These are phyloP conservation scores for Venturia asperata DNA, from an alignment of 2,329 filamentous ascomycete genomes.

Conservation along the genomic window DNA sequence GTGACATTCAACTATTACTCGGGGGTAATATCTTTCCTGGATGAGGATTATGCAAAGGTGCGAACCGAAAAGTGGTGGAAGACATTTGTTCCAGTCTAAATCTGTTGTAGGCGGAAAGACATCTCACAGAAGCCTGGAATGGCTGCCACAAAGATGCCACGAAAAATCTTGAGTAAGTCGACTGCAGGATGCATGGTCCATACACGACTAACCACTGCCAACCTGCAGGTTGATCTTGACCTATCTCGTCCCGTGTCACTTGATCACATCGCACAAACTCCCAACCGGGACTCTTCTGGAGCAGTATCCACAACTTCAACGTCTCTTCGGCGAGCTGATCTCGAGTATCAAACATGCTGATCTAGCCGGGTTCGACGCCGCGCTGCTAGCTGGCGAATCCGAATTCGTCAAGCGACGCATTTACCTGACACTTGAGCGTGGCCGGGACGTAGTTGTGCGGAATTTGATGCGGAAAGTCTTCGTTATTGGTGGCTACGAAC, in stretches of 20 bases:
- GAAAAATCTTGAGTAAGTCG: slow-evolving; percentile 70
- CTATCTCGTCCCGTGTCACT: slow-evolving; percentile 88
- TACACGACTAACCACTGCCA: slow-evolving; percentile 22
- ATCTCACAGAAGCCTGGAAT: slow-evolving; percentile 73
- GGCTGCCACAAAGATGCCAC: slow-evolving; percentile 66
- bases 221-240: slow-evolving; percentile 71
- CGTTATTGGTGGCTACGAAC: slow-evolving; percentile 72
- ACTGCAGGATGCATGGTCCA: slow-evolving; percentile 17
- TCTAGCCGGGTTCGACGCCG: slow-evolving; percentile 74
- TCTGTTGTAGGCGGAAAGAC: slow-evolving; percentile 59
- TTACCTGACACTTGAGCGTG: slow-evolving; percentile 87
- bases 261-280: slow-evolving; percentile 79
- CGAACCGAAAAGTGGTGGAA: slow-evolving; percentile 18
- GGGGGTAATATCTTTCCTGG: slow-evolving; percentile 85
- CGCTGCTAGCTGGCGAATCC: slow-evolving; percentile 74
- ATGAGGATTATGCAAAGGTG: slow-evolving; percentile 83
- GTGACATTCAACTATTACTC: slow-evolving; percentile 97
- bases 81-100: not conserved
- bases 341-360: slow-evolving; percentile 75
- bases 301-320: slow-evolving; percentile 68
- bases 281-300: slow-evolving; percentile 65
- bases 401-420: slow-evolving; percentile 90
- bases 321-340: slow-evolving; percentile 70
- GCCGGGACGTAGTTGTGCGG: slow-evolving; percentile 82
- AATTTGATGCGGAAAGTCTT: slow-evolving; percentile 93